Evolutionary conservation across 768 basidiomycete genomes (phyloP).

Genomic region (Tubosaeta brunneosetosa): DNA sequence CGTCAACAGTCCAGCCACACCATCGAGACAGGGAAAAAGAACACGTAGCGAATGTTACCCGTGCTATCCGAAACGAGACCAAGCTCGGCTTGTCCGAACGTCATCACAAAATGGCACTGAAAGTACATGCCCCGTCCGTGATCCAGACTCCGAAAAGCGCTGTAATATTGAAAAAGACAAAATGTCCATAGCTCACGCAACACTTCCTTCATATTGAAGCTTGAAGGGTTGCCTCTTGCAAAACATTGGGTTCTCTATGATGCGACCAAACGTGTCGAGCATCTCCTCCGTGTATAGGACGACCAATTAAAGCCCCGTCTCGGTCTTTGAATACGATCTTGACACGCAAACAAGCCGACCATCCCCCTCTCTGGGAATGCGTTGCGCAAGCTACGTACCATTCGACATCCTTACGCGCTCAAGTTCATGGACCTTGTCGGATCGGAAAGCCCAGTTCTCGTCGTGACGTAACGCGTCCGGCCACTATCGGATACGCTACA

Average conservation of each 20-base stretch:
- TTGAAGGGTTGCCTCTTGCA: constrained; percentile 48
- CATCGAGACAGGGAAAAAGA: no score
- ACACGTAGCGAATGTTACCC: no score
- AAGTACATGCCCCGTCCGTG: no score
- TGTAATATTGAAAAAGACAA: no score
- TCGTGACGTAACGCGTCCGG: constrained; percentile 91
- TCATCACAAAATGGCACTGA: no score
- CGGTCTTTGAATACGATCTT: constrained; percentile 92
- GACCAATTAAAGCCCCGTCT: constrained; percentile 68
- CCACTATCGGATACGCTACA: constrained; percentile 63
- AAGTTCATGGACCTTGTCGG: constrained; percentile 94
- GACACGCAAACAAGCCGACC: constrained; percentile 57
- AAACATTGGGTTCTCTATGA: constrained; percentile 82
- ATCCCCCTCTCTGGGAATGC: constrained; percentile 84
- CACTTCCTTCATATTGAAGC: no score
- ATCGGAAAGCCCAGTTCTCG: constrained; percentile 79
- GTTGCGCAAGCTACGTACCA: constrained; percentile 82
- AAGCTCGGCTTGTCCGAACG: no score
- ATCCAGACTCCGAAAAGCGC: no score
- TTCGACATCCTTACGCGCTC: constrained; percentile 92
- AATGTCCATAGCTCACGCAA: no score
- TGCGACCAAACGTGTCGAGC: constrained; percentile 73
- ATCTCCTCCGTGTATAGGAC: constrained; percentile 51
- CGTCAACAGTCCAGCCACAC: no score
- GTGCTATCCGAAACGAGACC: no score